These are phyloP conservation scores for Carex littledalei DNA, from an alignment of 176 grass and related monocot genomes.

Conservation along the genomic window DNA sequence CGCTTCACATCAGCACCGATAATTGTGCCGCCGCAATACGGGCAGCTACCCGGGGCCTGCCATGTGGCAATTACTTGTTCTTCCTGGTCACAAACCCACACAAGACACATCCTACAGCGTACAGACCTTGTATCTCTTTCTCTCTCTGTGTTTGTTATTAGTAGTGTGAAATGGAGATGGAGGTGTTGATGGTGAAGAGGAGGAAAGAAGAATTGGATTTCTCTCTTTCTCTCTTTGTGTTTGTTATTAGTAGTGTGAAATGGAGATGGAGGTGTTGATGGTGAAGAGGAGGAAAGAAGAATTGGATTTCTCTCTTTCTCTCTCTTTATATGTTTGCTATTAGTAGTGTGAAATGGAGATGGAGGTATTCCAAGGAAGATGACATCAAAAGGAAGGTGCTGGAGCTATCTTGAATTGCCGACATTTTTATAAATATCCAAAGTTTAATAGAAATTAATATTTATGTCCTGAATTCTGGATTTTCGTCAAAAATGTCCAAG, in stretches of 20 bases:
- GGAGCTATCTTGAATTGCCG: background rate
- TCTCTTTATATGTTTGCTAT: too few relatives aligned
- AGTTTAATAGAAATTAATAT: too few relatives aligned
- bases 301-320: too few relatives aligned
- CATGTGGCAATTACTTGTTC: slow-evolving; percentile 42
- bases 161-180: background rate
- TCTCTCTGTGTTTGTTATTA: background rate
- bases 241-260: background rate
- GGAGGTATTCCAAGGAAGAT: background rate
- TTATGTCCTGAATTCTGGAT: too few relatives aligned
- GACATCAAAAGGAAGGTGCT: background rate
- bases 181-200: background rate
- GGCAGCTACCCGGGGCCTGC: slow-evolving; percentile 54
- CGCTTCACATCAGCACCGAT: slow-evolving; percentile 56
- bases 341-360: too few relatives aligned
- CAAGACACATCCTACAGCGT: slow-evolving; percentile 43
- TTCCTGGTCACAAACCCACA: slow-evolving; percentile 55
- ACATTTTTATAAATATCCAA: too few relatives aligned
- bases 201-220: background rate
- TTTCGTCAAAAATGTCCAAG: too few relatives aligned
- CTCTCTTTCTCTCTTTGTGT: background rate
- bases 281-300: background rate
- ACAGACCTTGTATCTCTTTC: background rate
- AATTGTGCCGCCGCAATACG: slow-evolving; percentile 51
- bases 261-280: background rate